phyloP scores from a whole-genome alignment of 257 asterid genomes.

The Leptodermis oblonga region DNA sequence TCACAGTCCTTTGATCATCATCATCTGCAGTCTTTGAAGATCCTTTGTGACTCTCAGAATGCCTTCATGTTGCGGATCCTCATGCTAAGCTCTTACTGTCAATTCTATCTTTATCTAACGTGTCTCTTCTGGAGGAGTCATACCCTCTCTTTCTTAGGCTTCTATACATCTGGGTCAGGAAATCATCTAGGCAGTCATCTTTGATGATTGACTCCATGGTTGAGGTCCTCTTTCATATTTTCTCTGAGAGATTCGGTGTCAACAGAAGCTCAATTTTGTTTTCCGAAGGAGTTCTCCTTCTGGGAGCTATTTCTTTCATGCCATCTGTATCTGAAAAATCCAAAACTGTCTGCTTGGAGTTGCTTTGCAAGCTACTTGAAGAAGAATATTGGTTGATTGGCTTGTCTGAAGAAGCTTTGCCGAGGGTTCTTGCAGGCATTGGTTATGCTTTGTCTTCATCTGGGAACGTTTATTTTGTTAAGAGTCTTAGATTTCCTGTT shows the following conservation, averaged over 20 bases:
- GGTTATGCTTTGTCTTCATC: constrained; percentile 82
- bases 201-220: constrained; percentile 49
- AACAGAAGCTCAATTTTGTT: constrained; percentile 40
- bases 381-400: constrained; percentile 39
- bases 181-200: constrained; percentile 63
- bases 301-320: constrained; percentile 69
- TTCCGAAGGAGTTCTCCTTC: constrained; percentile 74
- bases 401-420: constrained; percentile 47
- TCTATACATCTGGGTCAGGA: constrained; percentile 74
- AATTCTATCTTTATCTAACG: constrained; percentile 49
- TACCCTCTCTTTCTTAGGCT: constrained; percentile 68
- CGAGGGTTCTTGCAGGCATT: constrained; percentile 64
- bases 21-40: constrained; percentile 57
- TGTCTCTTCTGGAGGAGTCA: constrained; percentile 54
- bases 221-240: constrained; percentile 38
- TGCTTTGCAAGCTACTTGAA: constrained; percentile 55
- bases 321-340: constrained; percentile 58
- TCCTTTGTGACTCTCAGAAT: constrained; percentile 51
- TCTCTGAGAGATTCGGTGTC: constrained; percentile 35
- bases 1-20: constrained; percentile 42
- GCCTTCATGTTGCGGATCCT: constrained; percentile 82
- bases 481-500: constrained; percentile 48
- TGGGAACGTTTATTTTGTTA: constrained; percentile 32
- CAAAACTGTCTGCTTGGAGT: constrained; percentile 56
- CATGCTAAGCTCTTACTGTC: constrained; percentile 81